These are phyloP conservation scores for Cucurbita maxima DNA, from an alignment of 306 rosid species.

Conservation along the genomic window DNA sequence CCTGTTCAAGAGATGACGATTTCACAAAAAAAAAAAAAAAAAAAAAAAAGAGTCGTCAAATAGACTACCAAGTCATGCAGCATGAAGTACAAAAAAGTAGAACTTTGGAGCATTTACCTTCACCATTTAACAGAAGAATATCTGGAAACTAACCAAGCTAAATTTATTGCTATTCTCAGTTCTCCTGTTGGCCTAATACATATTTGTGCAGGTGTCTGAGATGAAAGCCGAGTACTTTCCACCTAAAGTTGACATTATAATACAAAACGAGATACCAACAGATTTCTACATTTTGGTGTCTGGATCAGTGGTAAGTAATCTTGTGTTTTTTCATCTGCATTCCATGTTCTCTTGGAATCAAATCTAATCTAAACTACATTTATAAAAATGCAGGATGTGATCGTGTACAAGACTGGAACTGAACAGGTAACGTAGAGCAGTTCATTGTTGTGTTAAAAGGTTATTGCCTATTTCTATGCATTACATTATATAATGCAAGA, in stretches of 20 bases:
- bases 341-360: slow-evolving; percentile 1
- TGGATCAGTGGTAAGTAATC: slow-evolving; percentile 54
- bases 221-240: slow-evolving; percentile 79
- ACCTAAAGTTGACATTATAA: slow-evolving; percentile 64
- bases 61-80: not conserved
- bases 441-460: slow-evolving; percentile 1
- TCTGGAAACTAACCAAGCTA: not conserved
- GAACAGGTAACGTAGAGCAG: slow-evolving; percentile 45
- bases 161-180: not conserved
- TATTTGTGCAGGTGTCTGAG: slow-evolving; percentile 50
- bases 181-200: not conserved
- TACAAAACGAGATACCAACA: slow-evolving; percentile 72
- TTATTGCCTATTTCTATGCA: not conserved
- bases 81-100: not conserved
- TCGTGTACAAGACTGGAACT: slow-evolving; percentile 50
- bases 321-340: slow-evolving; percentile 4
- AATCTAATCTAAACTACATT: slow-evolving; percentile 14
- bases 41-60: too few species aligned
- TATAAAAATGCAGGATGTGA: slow-evolving; percentile 52
- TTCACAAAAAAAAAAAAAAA: not conserved
- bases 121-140: not conserved
- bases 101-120: slow-evolving; percentile 2
- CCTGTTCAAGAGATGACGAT: not conserved
- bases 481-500: not conserved
- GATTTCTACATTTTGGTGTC: slow-evolving; percentile 66